Base-by-base conservation (phyloP, 2,329 filamentous ascomycete species). In the Beauveria medogensis region DNA sequence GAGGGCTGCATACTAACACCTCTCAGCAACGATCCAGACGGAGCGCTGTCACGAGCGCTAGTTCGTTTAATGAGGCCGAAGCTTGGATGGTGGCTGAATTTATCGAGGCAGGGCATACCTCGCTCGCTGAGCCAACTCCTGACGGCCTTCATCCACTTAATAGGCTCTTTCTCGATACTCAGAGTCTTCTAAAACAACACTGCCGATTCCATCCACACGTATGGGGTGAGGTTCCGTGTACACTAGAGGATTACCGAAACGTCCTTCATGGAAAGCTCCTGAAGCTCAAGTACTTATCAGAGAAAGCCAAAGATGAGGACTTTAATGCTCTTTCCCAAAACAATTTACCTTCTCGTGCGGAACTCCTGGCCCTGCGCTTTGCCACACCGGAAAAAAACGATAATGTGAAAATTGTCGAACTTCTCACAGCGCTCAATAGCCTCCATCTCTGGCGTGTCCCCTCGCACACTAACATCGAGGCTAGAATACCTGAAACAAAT, bases 361-460 rank as follows among this genome's bases (percentile, higher is more conserved):
- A 7, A 1, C 1, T 48, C 5, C 20, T 57, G 28, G 55, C 44
- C 7, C 1, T 57, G 2, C 28, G 30, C 5, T 57, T 57, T 14
- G 43, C 30, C 2, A 40, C 55, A 10, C 1, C 2, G 1, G 3
- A 37, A 6, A 9, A 30, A 20, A n/a, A 2, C 6, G 2, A 47
- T 1, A 47, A 48, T 2, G 2, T 4, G 5, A 3, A 26, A 2
- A 9, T 40, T 30, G 14, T 40, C 2, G 7, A 48, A 0, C 20
- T 48, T 5, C 55, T 57, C 4, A 16, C 9, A n/a, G 0, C 2
- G n/a, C n/a, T 8, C 4, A n/a, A 48, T 1, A 18, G 16, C 2
- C 20, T 40, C 14, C 44, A 57, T 26, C 44, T 57, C 26, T 55
- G 53, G 53, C 53, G 34, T 10, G 4, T 55, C 16, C 53, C 53